Evolutionary conservation across 2,329 filamentous ascomycete species (phyloP).

Genomic region (Stemphylium beticola): DNA sequence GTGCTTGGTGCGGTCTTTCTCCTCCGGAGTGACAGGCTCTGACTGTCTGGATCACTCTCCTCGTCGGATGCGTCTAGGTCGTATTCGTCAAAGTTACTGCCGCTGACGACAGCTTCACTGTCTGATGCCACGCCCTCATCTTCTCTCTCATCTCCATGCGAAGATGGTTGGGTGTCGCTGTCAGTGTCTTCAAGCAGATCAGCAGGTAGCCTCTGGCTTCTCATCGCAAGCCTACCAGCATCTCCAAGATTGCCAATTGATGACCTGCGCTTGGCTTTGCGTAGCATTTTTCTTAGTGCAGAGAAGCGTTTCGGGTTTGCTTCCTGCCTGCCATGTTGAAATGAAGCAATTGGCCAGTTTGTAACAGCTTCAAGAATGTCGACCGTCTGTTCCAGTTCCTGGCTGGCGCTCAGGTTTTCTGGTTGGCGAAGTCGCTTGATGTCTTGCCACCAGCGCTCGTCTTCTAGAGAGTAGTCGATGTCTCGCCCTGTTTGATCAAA

Average conservation of each 20-base stretch:
- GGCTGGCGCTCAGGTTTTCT: constrained; percentile 46
- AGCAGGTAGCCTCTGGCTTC: constrained; percentile 72
- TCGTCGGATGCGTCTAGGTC: constrained; percentile 43
- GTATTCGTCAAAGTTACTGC: constrained; percentile 44
- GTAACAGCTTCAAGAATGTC: constrained; percentile 52
- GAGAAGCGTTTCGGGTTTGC: constrained; percentile 57
- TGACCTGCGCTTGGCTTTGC: constrained; percentile 61
- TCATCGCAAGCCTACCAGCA: constrained; percentile 74
- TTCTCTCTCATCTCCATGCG: constrained; percentile 12
- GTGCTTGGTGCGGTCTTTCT: constrained; percentile 30
- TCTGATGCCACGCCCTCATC: constrained; percentile 36
- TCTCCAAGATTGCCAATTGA: constrained; percentile 56
- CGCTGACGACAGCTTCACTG: constrained; percentile 39
- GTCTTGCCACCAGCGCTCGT: constrained; percentile 84
- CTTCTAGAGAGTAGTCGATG: constrained; percentile 70
- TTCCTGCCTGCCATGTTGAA: constrained; percentile 57
- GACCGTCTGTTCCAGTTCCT: constrained; percentile 54
- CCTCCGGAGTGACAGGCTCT: constrained; percentile 22
- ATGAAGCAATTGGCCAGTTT: constrained; percentile 61
- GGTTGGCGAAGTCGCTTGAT: constrained; percentile 61
- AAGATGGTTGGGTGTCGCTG: constrained; percentile 35
- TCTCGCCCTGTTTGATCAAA: constrained; percentile 63
- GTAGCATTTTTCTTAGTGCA: constrained; percentile 67
- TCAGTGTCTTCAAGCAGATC: constrained; percentile 58
- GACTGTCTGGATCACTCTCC: constrained; percentile 26